Base-by-base conservation (phyloP, 805 yeast genomes). In the Komagataella pseudopastoris region DNA sequence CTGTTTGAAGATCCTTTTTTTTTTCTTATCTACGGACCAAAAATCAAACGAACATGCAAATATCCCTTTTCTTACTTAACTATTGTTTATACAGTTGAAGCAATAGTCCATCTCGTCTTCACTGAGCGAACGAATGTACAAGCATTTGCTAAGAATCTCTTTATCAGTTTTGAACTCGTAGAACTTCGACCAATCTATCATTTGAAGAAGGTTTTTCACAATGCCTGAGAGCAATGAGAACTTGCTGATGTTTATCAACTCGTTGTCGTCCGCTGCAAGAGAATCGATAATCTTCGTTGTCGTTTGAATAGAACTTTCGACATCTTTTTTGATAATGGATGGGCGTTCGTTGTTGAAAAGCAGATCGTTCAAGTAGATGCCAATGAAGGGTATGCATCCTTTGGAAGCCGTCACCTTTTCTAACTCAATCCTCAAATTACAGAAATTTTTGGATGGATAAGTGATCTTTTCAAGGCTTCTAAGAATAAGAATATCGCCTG, bases 351-450 rank as follows among this genome's bases (percentile, higher is more conserved):
- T 76, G 63, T 88, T 88, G 60, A 84, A 78, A 0, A 87, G 79
- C 58, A 91, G 71, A 63, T 91, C 98, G 3, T 90, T 82, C 48
- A 91, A 64, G 59, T 88, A 89, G 30, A 91, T 71, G 1, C 95
- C 96, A 51, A 90, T 78, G 63, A 90, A 91, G 20, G 99, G 98
- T 50, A 91, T 80, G 58, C 95, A 82, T 2, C 98, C 98, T 53
- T 71, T 71, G 4, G 83, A 71, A 20, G 83, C 80, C 52, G 74
- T 75, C 49, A 85, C 70, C 45, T 75, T 78, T 52, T 77, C 76
- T 54, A 88, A 72, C 53, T 80, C 81, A 45, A 74, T 63, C 56
- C 97, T 73, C 54, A 91, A 73, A 51, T 76, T 76, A 50, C 74
- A 64, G 63, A 87, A 91, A 66, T 90, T 88, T 58, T 76, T 76